phyloP scores from a whole-genome alignment of 495 filamentous ascomycete species.

The Daldinia concentrica region DNA sequence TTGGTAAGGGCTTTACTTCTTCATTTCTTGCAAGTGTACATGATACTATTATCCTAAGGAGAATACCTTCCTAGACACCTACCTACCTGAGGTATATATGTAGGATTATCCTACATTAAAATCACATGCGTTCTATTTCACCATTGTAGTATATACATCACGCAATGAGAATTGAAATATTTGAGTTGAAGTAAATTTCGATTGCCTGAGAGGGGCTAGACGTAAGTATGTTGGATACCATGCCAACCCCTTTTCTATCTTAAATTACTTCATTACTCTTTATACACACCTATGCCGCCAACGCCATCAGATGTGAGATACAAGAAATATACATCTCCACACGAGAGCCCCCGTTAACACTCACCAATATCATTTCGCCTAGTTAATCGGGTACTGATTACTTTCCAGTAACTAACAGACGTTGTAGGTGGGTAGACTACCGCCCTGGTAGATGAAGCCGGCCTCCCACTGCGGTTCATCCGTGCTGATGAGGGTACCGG shows the following conservation, averaged over 20 bases:
- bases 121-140: not conserved
- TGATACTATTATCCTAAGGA: not conserved
- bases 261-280: conserved; percentile 1
- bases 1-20: not conserved
- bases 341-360: not conserved
- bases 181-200: conserved; percentile 7
- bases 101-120: not conserved
- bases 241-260: not conserved
- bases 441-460: conserved; percentile 48
- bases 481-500: conserved; percentile 51
- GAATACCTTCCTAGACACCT: not conserved
- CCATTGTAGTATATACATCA: not conserved
- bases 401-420: conserved; percentile 44
- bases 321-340: conserved; percentile 1
- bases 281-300: conserved; percentile 9
- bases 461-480: conserved; percentile 54
- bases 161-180: not conserved
- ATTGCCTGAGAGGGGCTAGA: conserved; percentile 5
- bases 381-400: not conserved
- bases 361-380: not conserved
- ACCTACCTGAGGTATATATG: not conserved
- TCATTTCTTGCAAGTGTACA: not conserved
- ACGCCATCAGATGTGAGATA: conserved; percentile 1
- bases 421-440: conserved; percentile 51
- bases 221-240: conserved; percentile 7